phyloP scores from a whole-genome alignment of 192 early-diverging fungal genomes.

The Chytriomyces sp. region DNA sequence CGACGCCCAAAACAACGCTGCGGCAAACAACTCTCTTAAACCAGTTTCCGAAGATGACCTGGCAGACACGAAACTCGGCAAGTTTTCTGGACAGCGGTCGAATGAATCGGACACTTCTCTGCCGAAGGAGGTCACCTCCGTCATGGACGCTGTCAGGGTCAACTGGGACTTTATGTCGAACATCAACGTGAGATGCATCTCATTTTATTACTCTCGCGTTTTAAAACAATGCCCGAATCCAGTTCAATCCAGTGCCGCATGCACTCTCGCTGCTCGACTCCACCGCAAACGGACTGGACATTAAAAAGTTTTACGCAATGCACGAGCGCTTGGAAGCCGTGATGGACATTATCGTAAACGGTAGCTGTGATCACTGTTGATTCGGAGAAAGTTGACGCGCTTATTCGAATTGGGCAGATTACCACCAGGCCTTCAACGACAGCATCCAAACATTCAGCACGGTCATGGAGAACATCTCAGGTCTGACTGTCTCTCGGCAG shows the following conservation, averaged over 20 bases:
- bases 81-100: background rate
- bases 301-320: constrained; percentile 50
- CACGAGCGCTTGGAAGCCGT: constrained; percentile 53
- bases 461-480: constrained; percentile 62
- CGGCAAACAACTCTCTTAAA: no score
- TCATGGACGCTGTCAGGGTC: constrained; percentile 46
- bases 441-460: constrained; percentile 63
- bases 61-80: no score
- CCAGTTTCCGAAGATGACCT: no score
- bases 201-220: background rate
- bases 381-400: constrained; percentile 11
- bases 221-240: constrained; percentile 17
- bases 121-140: constrained; percentile 48
- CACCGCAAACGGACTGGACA: constrained; percentile 56
- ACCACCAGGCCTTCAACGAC: constrained; percentile 64
- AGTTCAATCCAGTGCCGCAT: constrained; percentile 66
- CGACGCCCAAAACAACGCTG: no score
- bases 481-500: constrained; percentile 30
- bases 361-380: constrained; percentile 40
- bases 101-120: constrained; percentile 40
- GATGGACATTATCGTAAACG: constrained; percentile 67
- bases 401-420: constrained; percentile 46
- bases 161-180: constrained; percentile 63
- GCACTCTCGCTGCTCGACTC: constrained; percentile 60
- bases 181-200: constrained; percentile 40